Base-by-base conservation (phyloP, 805 yeast genomes). In the Brettanomyces custersianus region DNA sequence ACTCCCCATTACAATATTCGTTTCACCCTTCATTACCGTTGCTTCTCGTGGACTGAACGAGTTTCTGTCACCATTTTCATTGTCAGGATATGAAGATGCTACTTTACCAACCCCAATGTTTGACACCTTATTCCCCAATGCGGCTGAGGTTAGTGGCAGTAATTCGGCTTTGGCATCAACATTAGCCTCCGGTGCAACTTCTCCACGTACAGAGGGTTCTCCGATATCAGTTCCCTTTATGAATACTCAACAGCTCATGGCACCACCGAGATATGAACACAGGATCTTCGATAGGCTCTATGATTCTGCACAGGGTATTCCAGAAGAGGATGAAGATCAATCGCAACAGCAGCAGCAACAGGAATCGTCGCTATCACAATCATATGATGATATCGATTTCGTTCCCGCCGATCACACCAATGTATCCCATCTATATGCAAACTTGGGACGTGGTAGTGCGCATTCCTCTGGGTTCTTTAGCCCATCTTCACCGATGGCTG, bases 181-280 rank as follows among this genome's bases (percentile, higher is more conserved):
- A 4, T 54, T 11, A 10, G 15, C 11, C 11, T 17, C 12, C 13
- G 11, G 20, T 6, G 63, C 18, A 52, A 61, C 35, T 55, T 57
- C 12, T 70, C 68, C 6, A 2, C 20, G n/a, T 23, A 23, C 35
- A 4, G 10, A 11, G 11, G 26, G 17, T 13, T 25, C 30, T 9
- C 3, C 28, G n/a, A 13, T 8, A 17, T 5, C 31, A 11, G n/a
- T 11, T 7, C 12, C 6, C 16, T 20, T 9, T 12, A n/a, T 21
- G 9, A 53, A 48, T 33, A 64, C 67, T 4, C 63, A 70, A 37
- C 69, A 60, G 31, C 51, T 74, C 31, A 67, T 74, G 62, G 92
- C 95, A 1, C 96, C 96, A 3, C 95, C 96, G 20, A 70, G 80
- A 39, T 87, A 87, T 54, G 87, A 76, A 40, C 74, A 70, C 37